These are phyloP conservation scores for Byssochlamys sp. DNA, from an alignment of 2,329 filamentous ascomycete species.

Conservation along the genomic window DNA sequence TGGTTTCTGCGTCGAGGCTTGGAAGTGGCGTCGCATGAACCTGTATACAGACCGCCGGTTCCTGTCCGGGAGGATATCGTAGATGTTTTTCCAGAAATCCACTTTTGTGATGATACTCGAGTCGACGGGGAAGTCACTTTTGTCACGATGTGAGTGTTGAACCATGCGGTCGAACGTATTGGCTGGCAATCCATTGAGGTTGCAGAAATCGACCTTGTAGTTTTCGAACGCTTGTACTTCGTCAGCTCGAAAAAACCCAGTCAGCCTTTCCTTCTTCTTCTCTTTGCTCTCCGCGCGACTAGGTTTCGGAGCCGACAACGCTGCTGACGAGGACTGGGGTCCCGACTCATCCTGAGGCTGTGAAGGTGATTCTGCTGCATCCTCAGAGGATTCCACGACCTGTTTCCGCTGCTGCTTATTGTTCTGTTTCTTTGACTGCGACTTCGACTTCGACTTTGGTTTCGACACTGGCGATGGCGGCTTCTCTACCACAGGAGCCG, in stretches of 20 bases:
- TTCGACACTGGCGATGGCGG: not conserved
- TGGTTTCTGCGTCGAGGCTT: slow-evolving; percentile 26
- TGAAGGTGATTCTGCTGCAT: not conserved
- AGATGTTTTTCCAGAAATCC: slow-evolving; percentile 29
- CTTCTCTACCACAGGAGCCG: not conserved
- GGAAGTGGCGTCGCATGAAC: slow-evolving; percentile 36
- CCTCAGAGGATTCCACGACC: not conserved
- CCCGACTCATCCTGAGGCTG: slow-evolving; percentile 2
- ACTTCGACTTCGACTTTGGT: not conserved
- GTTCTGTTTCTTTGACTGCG: not conserved
- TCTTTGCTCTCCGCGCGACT: slow-evolving; percentile 1
- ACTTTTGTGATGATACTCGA: slow-evolving; percentile 14
- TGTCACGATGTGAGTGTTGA: slow-evolving; percentile 23
- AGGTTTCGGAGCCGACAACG: not conserved
- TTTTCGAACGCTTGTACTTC: slow-evolving; percentile 23
- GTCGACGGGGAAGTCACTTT: slow-evolving; percentile 15
- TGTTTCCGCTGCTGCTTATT: not conserved
- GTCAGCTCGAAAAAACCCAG: slow-evolving; percentile 22
- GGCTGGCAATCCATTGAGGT: slow-evolving; percentile 12
- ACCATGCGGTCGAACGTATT: slow-evolving; percentile 23
- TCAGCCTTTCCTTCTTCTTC: slow-evolving; percentile 12
- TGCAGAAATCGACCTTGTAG: slow-evolving; percentile 28
- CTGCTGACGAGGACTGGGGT: slow-evolving; percentile 2
- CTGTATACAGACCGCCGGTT: slow-evolving; percentile 30
- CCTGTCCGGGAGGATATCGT: slow-evolving; percentile 25